Conservation (phyloP, 441 rosid genomes). For the Erysimum cheiri region DNA sequence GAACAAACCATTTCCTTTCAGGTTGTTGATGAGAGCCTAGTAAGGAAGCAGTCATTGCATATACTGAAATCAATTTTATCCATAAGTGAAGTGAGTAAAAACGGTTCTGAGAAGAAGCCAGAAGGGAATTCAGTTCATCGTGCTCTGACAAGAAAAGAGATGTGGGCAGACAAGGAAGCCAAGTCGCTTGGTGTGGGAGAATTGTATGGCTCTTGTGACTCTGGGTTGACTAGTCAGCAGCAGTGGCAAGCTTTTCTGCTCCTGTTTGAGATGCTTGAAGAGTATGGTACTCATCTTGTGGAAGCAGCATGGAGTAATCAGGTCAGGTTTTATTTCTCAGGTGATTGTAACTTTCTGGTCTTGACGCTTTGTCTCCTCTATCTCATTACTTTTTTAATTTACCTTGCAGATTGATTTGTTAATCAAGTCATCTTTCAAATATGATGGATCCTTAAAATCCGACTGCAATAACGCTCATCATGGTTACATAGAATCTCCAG, state of each 20-base stretch:
- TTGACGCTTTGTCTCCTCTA: conserved; percentile 28
- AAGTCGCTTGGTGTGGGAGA: conserved; percentile 85
- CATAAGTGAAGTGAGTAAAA: conserved; percentile 51
- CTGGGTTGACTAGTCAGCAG: conserved; percentile 56
- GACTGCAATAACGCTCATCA: conserved; percentile 49
- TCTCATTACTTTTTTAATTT: conserved; percentile 36
- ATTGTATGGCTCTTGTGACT: conserved; percentile 54
- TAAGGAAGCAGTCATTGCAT: conserved; percentile 93
- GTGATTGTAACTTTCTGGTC: conserved; percentile 12
- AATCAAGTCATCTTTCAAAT: conserved; percentile 66
- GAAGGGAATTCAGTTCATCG: conserved; percentile 53
- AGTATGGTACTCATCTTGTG: conserved; percentile 90
- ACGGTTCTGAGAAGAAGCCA: conserved; percentile 46
- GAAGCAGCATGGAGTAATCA: conserved; percentile 98
- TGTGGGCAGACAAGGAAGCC: conserved; percentile 94
- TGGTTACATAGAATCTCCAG: conserved; percentile 47
- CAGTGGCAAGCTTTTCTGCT: conserved; percentile 94
- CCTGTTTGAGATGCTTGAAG: conserved; percentile 93
- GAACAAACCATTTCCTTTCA: conserved; percentile 40
- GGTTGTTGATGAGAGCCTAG: conserved; percentile 81
- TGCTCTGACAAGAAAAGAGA: conserved; percentile 75
- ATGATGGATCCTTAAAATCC: conserved; percentile 49
- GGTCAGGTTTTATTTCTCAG: conserved; percentile 51
- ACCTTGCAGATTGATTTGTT: conserved; percentile 70
- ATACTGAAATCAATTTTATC: conserved; percentile 65